Evolutionary conservation across 805 yeast genomes (phyloP).

Genomic region (Yamadazyma paraphyllophila): DNA sequence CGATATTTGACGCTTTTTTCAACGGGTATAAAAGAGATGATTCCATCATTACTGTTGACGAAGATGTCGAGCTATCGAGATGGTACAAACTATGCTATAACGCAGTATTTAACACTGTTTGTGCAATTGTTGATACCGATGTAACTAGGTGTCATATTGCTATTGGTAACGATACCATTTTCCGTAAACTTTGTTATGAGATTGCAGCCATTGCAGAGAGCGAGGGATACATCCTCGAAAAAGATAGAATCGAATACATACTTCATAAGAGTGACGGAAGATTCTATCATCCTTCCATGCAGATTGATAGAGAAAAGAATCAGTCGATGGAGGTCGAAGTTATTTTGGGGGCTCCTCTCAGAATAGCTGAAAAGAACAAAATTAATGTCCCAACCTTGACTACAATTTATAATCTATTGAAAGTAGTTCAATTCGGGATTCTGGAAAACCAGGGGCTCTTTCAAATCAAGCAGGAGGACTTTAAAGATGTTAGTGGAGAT

Average conservation of each 20-base stretch:
- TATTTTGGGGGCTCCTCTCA: conserved; percentile 39
- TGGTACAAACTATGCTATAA: conserved; percentile 42
- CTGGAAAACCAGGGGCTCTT: conserved; percentile 54
- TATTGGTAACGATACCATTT: conserved; percentile 27
- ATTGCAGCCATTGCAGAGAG: conserved; percentile 63
- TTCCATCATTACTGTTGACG: conserved; percentile 23
- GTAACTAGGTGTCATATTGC: conserved; percentile 35
- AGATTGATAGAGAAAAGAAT: conserved; percentile 34
- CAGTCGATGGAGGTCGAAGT: conserved; percentile 41
- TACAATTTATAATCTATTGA: conserved; percentile 56
- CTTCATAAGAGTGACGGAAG: conserved; percentile 48
- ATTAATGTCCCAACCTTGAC: conserved; percentile 57
- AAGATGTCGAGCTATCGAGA: conserved; percentile 29
- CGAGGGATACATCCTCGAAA: conserved; percentile 58
- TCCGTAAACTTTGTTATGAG: conserved; percentile 66
- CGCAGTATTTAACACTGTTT: conserved; percentile 33
- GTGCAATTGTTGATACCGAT: conserved; percentile 34
- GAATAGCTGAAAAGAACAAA: conserved; percentile 37
- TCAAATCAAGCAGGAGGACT: conserved; percentile 24
- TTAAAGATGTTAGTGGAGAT: conserved; percentile 17
- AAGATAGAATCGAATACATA: conserved; percentile 47
- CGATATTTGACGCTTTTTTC: conserved; percentile 21
- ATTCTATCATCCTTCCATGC: conserved; percentile 44
- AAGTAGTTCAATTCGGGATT: conserved; percentile 58
- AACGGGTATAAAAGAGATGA: conserved; percentile 27